Percentiles rank a stretch among this genome's conserved stretches.
These are phyloP conservation scores for Globisporangium cystogenes DNA, from an alignment of 352 stramenopile genomes.

Conservation along the genomic window DNA sequence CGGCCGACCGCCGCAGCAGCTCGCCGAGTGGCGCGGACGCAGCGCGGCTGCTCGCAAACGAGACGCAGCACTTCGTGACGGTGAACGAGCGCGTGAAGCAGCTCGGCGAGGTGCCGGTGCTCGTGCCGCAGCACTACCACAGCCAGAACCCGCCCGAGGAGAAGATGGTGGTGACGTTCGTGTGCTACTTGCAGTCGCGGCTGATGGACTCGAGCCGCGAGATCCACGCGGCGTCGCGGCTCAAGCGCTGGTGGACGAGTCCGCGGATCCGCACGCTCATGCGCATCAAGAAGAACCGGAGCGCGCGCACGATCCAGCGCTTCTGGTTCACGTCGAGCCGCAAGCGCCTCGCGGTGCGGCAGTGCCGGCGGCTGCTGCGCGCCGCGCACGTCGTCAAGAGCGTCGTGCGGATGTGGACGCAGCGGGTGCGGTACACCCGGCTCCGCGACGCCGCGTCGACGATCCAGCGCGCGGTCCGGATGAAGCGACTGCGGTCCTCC, in stretches of 20 bases:
- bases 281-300: conserved; percentile 51
- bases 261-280: conserved; percentile 45
- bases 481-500: conserved; percentile 14
- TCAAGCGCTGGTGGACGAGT: conserved; percentile 85
- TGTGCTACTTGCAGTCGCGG: conserved; percentile 92
- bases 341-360: conserved; percentile 63
- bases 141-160: conserved; percentile 89
- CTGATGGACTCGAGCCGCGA: conserved; percentile 93
- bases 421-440: conserved; percentile 20
- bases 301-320: conserved; percentile 54
- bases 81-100: conserved; percentile 88
- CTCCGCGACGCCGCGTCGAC: conserved; percentile 24
- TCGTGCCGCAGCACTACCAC: conserved; percentile 86
- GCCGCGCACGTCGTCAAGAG: conserved; percentile 50
- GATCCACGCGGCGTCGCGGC: conserved; percentile 81
- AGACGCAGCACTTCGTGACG: conserved; percentile 84
- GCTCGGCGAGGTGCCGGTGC: conserved; percentile 89
- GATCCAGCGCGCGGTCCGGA: conserved; percentile 31
- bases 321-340: conserved; percentile 82
- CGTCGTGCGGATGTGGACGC: conserved; percentile 19
- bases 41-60: conserved; percentile 49
- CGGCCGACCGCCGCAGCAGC: conserved; percentile 15
- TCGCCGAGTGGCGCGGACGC: conserved; percentile 12
- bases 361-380: conserved; percentile 57
- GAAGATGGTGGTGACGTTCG: conserved; percentile 92